phyloP scores from a whole-genome alignment of 768 basidiomycete genomes.

The Leccinellum luteum region DNA sequence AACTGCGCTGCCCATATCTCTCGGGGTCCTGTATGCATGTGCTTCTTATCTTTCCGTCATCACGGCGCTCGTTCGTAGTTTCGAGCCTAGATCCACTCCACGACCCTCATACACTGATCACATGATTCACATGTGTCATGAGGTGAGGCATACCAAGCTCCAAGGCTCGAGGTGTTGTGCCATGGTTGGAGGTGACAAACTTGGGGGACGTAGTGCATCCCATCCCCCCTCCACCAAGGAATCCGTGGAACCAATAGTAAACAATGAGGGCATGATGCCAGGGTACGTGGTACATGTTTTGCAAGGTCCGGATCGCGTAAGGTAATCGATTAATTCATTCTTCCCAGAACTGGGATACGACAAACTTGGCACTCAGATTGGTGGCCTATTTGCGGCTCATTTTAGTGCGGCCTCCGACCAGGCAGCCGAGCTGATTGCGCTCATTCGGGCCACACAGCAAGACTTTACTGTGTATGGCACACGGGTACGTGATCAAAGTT shows the following conservation, averaged over 20 bases:
- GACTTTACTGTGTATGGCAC: not conserved
- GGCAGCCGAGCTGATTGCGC: not conserved
- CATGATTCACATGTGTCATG: constrained; percentile 9
- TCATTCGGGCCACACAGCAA: not conserved
- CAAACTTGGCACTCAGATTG: not conserved
- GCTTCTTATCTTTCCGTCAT: constrained; percentile 13
- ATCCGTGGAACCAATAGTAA: not conserved
- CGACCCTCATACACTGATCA: constrained; percentile 1
- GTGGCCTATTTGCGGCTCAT: not conserved
- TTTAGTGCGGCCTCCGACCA: constrained; percentile 1
- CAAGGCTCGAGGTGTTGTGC: not conserved
- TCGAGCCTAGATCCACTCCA: constrained; percentile 6
- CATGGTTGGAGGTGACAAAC: not conserved
- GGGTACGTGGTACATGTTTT: not conserved
- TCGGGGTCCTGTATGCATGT: constrained; percentile 19
- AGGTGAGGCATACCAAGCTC: not conserved
- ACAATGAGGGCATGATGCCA: not conserved
- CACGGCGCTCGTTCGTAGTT: constrained; percentile 6
- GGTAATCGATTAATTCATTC: not conserved
- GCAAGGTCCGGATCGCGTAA: constrained; percentile 4
- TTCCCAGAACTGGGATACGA: not conserved
- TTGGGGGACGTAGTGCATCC: not conserved
- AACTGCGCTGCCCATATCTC: constrained; percentile 4
- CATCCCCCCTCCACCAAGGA: not conserved
- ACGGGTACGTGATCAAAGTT: not conserved